phyloP scores from a whole-genome alignment of 305 asterid species.

The Rubia peregrina region DNA sequence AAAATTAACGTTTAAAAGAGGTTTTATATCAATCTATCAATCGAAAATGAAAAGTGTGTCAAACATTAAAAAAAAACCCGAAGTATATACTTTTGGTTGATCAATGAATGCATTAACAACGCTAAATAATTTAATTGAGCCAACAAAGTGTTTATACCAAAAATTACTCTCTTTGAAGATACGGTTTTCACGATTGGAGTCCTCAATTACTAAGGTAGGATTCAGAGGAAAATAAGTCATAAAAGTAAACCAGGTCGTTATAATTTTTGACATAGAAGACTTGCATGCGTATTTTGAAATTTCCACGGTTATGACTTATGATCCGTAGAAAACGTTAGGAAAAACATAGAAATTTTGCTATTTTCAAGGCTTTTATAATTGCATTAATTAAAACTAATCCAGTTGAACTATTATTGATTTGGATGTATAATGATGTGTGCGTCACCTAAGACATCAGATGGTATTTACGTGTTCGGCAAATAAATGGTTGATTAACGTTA shows the following conservation, averaged over 20 bases:
- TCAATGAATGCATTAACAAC: too few species aligned
- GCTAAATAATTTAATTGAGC: too few species aligned
- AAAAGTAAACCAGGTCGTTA: background rate
- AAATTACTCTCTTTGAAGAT: background rate
- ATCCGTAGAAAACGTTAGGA: background rate
- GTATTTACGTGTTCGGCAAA: background rate
- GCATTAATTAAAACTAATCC: background rate
- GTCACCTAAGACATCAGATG: background rate
- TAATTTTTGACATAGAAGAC: background rate
- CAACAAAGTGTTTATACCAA: too few species aligned
- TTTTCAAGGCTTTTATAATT: background rate
- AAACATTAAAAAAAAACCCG: too few species aligned
- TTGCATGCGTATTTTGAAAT: background rate
- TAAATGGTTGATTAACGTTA: background rate
- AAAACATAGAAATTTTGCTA: background rate
- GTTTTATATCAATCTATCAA: too few species aligned
- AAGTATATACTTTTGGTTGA: too few species aligned
- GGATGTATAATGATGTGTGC: background rate
- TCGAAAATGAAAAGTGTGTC: too few species aligned
- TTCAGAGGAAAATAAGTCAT: background rate
- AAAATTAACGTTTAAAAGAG: too few species aligned
- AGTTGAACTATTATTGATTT: background rate
- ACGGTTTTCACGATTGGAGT: background rate
- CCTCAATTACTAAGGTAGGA: background rate
- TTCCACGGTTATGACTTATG: background rate